Evolutionary conservation across 2,329 filamentous ascomycete genomes (phyloP).

Genomic region (Calonectria hongkongensis): DNA sequence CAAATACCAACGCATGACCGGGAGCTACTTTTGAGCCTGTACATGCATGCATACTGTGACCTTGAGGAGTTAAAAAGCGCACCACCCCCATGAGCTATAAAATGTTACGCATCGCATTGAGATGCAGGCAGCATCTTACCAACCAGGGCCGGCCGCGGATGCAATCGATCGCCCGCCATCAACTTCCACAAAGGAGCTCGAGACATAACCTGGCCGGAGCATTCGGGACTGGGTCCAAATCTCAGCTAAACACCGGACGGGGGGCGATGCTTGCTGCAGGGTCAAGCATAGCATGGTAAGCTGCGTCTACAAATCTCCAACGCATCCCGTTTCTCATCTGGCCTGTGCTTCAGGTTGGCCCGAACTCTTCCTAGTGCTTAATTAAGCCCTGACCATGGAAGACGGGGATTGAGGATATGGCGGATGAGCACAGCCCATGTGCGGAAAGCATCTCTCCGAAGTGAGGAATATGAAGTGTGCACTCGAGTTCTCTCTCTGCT

Average conservation of each 20-base stretch:
- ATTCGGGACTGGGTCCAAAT: constrained; percentile 40
- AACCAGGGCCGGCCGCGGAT: constrained; percentile 39
- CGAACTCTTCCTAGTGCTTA: constrained; percentile 41
- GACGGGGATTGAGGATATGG: constrained; percentile 29
- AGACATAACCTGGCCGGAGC: constrained; percentile 36
- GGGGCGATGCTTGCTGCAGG: constrained; percentile 37
- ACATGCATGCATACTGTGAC: constrained; percentile 42
- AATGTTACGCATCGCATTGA: constrained; percentile 42
- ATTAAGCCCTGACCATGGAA: constrained; percentile 36
- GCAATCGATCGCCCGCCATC: constrained; percentile 25
- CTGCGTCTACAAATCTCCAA: constrained; percentile 37
- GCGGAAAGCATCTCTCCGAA: constrained; percentile 15
- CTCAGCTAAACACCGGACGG: constrained; percentile 41
- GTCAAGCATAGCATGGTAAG: constrained; percentile 33
- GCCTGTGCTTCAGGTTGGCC: constrained; percentile 46
- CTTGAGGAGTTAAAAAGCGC: constrained; percentile 36
- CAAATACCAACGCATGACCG: constrained; percentile 46
- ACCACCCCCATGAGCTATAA: constrained; percentile 36
- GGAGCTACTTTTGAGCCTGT: constrained; percentile 33
- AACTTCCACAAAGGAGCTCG: constrained; percentile 12
- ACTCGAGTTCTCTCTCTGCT: constrained; percentile 10
- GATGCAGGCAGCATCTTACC: constrained; percentile 45
- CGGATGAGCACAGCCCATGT: constrained; percentile 19
- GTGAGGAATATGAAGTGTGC: constrained; percentile 6
- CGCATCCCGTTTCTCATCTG: constrained; percentile 43